Conservation (phyloP, 371 early-diverging fungal species). For the Mortierella sp. region DNA sequence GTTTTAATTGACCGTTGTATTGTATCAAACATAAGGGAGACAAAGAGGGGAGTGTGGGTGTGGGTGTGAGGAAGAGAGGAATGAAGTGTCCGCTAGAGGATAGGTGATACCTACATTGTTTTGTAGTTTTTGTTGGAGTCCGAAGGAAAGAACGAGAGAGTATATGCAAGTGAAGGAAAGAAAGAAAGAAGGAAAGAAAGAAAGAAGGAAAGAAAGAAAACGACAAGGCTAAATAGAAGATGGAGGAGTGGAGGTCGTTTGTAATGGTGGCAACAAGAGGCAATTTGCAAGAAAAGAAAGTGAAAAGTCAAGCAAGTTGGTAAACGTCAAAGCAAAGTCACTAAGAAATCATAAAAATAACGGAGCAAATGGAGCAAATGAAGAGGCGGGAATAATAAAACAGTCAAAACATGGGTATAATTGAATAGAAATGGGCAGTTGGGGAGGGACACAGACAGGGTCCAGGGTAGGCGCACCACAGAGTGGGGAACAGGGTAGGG, state of each 20-base stretch:
- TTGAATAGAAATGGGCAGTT: not conserved
- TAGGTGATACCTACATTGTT: conserved; percentile 1
- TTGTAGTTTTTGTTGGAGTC: not conserved
- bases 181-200: not conserved
- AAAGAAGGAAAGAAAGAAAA: not conserved
- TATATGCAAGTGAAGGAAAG: not conserved
- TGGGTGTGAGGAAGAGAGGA: too few relatives aligned
- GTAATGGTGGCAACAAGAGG: conserved; percentile 13
- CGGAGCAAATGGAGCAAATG: not conserved
- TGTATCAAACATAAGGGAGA: too few relatives aligned
- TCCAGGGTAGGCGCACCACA: not conserved
- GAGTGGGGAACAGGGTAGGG: not conserved
- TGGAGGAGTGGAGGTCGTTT: not conserved
- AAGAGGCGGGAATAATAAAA: not conserved
- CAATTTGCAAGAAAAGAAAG: not conserved
- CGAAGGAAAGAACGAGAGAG: not conserved
- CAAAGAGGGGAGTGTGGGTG: too few relatives aligned
- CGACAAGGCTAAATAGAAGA: not conserved
- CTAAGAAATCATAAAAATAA: not conserved
- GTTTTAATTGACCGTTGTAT: not conserved
- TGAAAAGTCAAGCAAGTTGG: not conserved
- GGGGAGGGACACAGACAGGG: not conserved
- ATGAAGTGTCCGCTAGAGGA: not conserved
- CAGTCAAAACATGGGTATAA: not conserved
- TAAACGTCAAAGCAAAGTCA: not conserved